Percentiles rank a stretch among this genome's conserved stretches.
Conservation (phyloP, 805 yeast species). For the Saturnispora quitensis region DNA sequence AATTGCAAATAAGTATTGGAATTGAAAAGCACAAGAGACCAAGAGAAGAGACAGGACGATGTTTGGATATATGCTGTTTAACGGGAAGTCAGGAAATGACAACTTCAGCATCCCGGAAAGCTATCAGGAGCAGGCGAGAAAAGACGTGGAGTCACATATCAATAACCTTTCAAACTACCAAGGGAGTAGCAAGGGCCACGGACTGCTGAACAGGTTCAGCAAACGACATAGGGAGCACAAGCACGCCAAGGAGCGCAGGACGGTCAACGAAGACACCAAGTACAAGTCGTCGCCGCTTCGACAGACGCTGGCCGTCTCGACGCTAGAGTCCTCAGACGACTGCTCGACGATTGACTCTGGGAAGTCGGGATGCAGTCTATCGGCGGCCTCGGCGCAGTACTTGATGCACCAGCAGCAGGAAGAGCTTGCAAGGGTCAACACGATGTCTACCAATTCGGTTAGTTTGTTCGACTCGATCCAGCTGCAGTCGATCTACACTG, state of each 20-base stretch:
- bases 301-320: slow-evolving; percentile 18
- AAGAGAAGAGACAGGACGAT: slow-evolving; percentile 10
- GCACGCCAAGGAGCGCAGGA: background rate
- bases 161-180: slow-evolving; percentile 10
- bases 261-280: background rate
- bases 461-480: slow-evolving; percentile 19
- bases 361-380: slow-evolving; percentile 11
- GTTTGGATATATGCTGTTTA: slow-evolving; percentile 27
- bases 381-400: slow-evolving; percentile 11
- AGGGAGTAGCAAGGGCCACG: background rate
- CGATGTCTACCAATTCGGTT: slow-evolving; percentile 9
- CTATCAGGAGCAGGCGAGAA: slow-evolving; percentile 27
- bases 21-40: background rate
- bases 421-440: slow-evolving; percentile 8
- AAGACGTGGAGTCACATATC: slow-evolving; percentile 24
- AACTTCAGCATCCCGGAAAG: slow-evolving; percentile 24
- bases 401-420: slow-evolving; percentile 12
- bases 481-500: slow-evolving; percentile 23
- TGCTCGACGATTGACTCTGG: slow-evolving; percentile 20
- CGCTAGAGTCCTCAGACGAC: slow-evolving; percentile 17
- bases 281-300: slow-evolving; percentile 29
- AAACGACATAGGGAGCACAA: background rate
- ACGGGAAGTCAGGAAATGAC: slow-evolving; percentile 18
- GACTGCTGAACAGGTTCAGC: background rate
- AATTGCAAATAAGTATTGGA: background rate